Conservation (phyloP, 441 rosid species). For the Erodium texanum region DNA sequence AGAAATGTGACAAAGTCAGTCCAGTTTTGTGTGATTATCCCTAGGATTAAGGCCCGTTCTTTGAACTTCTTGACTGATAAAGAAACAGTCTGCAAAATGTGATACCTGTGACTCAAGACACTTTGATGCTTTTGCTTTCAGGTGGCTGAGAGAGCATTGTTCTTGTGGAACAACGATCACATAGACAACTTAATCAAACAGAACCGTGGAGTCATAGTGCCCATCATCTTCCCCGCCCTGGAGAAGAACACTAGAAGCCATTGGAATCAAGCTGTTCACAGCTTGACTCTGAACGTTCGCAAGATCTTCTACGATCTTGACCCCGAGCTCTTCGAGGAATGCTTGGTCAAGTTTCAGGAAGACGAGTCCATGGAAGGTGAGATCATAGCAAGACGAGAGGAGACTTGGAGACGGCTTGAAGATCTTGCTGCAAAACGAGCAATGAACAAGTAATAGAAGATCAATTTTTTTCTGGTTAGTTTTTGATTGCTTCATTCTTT, state of each 20-base stretch:
- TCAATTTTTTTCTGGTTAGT: too few species aligned
- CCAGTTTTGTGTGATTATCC: too few species aligned
- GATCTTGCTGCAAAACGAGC: too few species aligned
- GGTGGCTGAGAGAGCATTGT: conserved; percentile 88
- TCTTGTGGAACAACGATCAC: conserved; percentile 88
- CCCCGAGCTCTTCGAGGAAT: conserved; percentile 67
- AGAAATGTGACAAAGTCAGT: too few species aligned
- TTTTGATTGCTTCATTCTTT: too few species aligned
- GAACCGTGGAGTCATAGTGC: conserved; percentile 58
- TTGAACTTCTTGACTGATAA: too few species aligned
- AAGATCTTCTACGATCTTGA: conserved; percentile 66
- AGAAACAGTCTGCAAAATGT: too few species aligned
- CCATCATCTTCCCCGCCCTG: conserved; percentile 68
- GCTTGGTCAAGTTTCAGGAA: conserved; percentile 37
- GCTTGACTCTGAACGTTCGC: conserved; percentile 73
- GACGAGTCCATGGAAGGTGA: conserved; percentile 33
- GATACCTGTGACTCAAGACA: background rate
- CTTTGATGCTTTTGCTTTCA: conserved; percentile 15
- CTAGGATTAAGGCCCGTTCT: too few species aligned
- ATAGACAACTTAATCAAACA: conserved; percentile 71
- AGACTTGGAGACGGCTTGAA: too few species aligned
- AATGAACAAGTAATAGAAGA: too few species aligned
- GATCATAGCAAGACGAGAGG: too few species aligned
- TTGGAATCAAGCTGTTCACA: conserved; percentile 82
- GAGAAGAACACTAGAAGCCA: conserved; percentile 64